Percentiles rank a stretch among this genome's conserved stretches.
Conservation (phyloP, 192 early-diverging fungal genomes). For the Backusella tarrabulga region DNA sequence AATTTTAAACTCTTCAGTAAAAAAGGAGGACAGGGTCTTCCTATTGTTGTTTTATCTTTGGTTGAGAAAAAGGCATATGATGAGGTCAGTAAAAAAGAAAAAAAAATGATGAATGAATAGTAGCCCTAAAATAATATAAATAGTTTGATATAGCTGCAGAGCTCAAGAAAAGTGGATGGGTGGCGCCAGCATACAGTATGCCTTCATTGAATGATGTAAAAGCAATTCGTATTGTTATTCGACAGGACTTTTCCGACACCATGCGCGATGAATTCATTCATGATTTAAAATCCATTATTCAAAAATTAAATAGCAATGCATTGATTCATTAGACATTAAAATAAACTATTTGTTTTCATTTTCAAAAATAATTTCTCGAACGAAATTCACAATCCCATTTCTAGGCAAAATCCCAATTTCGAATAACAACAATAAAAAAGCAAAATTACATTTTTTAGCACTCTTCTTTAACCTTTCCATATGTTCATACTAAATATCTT, state of each 20-base stretch:
- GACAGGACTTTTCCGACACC: constrained; percentile 41
- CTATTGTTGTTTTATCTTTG: constrained; percentile 64
- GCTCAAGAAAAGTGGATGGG: constrained; percentile 67
- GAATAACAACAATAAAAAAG: background rate
- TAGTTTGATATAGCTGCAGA: constrained; percentile 51
- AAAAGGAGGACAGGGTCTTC: constrained; percentile 46
- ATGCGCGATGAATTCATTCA: background rate
- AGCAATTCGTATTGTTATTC: constrained; percentile 65
- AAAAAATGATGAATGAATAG: background rate
- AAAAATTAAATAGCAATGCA: background rate
- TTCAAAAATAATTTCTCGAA: background rate
- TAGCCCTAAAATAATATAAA: constrained; percentile 26
- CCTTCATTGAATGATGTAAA: constrained; percentile 48
- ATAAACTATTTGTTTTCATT: background rate
- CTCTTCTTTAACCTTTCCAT: background rate
- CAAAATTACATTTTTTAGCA: background rate
- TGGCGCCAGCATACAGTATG: constrained; percentile 71
- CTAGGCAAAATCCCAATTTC: background rate
- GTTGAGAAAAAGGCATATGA: constrained; percentile 31
- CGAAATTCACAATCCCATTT: background rate
- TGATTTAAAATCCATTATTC: background rate
- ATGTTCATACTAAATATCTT: background rate
- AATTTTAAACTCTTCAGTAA: constrained; percentile 58
- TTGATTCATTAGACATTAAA: no score
- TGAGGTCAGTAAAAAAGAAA: constrained; percentile 24